Evolutionary conservation across 176 grass and related monocot genomes (phyloP), one percentile per base, ranked within the genome.

Genomic region (Thinopyrum elongatum): DNA sequence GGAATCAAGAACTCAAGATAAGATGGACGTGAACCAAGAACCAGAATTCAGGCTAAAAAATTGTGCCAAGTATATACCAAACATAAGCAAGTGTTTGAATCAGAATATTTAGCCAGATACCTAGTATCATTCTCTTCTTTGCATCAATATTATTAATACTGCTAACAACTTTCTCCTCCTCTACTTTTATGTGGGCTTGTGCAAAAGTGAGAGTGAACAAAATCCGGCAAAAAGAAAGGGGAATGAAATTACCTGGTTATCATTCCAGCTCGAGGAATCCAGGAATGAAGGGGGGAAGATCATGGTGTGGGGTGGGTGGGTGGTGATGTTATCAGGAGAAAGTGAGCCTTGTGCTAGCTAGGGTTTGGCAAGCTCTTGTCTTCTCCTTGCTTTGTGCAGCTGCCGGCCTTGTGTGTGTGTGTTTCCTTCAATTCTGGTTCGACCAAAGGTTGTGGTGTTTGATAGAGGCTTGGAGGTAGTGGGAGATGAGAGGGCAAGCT

Each of bases 181-280:
- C 49, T 53, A 53, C 3, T 27, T 88, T 85, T 87, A 91, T 87
- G 46, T 31, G 81, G 27, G 85, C 65, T 79, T 25, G 75, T 49
- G 65, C 82, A 72, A 91, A 88, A 85, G 82, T 58, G 85, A 84
- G 51, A 82, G 78, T 85, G 82, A 91, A 85, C 87, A 88, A 91
- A 88, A 88, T 88, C 90, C 76, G 5, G 7, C 31, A 62, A 78
- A 83, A 90, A 90, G 57, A 71, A 82, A 75, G 42, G 74, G 39
- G 17, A 60, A 88, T 79, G 87, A 84, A 82, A 73, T 80, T 71
- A 95, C 93, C 93, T 95, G 88, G 88, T 92, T 95, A 88, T 91
- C 86, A 68, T 91, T 91, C 93, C 93, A 95, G 91, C 90, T 92
- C 42, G 93, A 92, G 81, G 93, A 90, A 95, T 92, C 90, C 84